Conservation (phyloP, 2,329 filamentous ascomycete species). For the Colletotrichum sp. region DNA sequence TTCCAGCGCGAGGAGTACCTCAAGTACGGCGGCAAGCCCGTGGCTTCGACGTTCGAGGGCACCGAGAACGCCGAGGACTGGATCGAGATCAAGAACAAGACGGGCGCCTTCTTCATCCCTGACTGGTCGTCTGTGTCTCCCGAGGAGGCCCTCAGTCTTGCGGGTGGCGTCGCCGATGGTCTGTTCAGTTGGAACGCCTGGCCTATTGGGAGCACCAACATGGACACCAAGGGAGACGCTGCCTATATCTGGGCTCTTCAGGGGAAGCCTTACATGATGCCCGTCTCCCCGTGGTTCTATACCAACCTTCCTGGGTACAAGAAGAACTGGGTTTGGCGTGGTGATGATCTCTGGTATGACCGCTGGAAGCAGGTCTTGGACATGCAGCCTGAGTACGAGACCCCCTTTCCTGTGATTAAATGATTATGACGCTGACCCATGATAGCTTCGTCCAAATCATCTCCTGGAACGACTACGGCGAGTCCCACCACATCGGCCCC, state of each 20-base stretch:
- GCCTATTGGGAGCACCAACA: conserved; percentile 32
- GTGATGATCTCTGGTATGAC: conserved; percentile 66
- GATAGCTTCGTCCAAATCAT: conserved; percentile 48
- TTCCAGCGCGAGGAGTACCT: conserved; percentile 15
- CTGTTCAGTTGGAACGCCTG: conserved; percentile 43
- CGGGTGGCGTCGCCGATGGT: conserved; percentile 32
- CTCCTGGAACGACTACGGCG: conserved; percentile 61
- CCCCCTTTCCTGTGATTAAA: conserved; percentile 54
- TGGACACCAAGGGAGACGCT: conserved; percentile 23
- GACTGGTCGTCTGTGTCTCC: conserved; percentile 46
- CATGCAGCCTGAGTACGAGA: conserved; percentile 59
- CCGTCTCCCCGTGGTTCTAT: conserved; percentile 65
- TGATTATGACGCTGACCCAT: conserved; percentile 25
- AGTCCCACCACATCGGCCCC: conserved; percentile 59
- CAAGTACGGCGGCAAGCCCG: conserved; percentile 32
- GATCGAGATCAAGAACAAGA: conserved; percentile 42
- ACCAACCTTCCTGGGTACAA: conserved; percentile 60
- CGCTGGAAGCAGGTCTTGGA: conserved; percentile 60
- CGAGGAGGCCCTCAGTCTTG: conserved; percentile 18
- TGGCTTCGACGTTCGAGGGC: conserved; percentile 52
- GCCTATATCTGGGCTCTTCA: conserved; percentile 20
- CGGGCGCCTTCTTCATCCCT: conserved; percentile 48
- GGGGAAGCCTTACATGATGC: conserved; percentile 50
- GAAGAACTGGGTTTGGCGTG: conserved; percentile 69
- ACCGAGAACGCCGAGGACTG: conserved; percentile 45